Evolutionary conservation across 2,329 filamentous ascomycete genomes (phyloP), one percentile per base, ranked within the genome.

Genomic region (Sporothrix schenckii): DNA sequence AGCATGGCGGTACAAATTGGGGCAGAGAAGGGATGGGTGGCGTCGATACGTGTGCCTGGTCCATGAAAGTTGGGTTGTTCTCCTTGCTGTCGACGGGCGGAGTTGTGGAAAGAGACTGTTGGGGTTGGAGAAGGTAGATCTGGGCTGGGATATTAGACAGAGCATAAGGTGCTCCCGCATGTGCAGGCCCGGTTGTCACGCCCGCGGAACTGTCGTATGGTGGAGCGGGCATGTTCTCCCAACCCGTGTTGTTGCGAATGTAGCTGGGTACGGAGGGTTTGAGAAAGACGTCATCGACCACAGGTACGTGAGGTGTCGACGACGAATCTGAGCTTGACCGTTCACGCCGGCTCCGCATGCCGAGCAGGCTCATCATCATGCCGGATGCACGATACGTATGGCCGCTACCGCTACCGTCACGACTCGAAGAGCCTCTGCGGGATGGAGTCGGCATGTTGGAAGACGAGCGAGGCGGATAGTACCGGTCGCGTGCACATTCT

Each of bases 131-230:
- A 1, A 71, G 27, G 47, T 72, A 73, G 5, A 72, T 41, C 0
- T 72, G 69, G 0, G 71, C 69, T 2, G 72, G 72, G 11, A 72
- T 68, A 44, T 73, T 73, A 13, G 72, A 61, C 14, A 72, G 30
- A 3, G 72, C 16, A 24, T 72, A 73, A 0, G 65, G 50, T 16
- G 61, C 58, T 7, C 68, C 71, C 1, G 65, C n/a, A 0, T 69
- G 53, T 2, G 61, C n/a, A 2, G 63, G 24, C 7, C 49, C 34
- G 14, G 39, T 41, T 4, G 54, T 50, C 9, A 9, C 24, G 13
- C 24, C 27, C 4, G 34, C 13, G 47, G 4, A 7, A 6, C 53
- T 63, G 11, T 72, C 69, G 44, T 68, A 73, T 0, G 50, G 49
- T 2, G 68, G 68, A 27, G 70, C 54, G 11, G 47, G 67, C 44